These are phyloP conservation scores for Erodium trifolium DNA, from an alignment of 441 rosid genomes.

Conservation along the genomic window DNA sequence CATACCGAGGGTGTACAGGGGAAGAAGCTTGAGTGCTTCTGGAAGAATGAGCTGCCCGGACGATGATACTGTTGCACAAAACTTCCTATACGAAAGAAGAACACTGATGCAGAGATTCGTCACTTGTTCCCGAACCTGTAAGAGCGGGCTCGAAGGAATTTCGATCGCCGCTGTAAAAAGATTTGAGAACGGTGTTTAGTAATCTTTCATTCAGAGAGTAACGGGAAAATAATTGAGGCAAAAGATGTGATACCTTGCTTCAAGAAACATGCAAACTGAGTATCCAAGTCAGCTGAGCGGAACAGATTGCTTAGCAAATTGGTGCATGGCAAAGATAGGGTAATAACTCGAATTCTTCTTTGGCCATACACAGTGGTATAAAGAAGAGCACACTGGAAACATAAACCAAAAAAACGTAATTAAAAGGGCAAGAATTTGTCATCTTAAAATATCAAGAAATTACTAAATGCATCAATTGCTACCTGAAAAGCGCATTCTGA, in stretches of 20 bases:
- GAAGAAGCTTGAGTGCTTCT: constrained; percentile 95
- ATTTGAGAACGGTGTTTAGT: background rate
- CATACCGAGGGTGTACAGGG: constrained; percentile 81
- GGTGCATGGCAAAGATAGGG: constrained; percentile 83
- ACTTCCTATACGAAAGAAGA: constrained; percentile 84
- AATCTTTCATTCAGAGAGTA: background rate
- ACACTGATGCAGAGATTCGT: constrained; percentile 66
- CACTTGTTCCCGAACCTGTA: constrained; percentile 66
- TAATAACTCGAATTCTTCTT: constrained; percentile 89
- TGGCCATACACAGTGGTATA: constrained; percentile 86
- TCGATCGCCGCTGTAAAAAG: constrained; percentile 63
- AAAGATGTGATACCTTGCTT: constrained; percentile 66
- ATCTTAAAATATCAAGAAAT: constrained; percentile 8
- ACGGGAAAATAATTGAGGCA: constrained; percentile 11
- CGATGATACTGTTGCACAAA: constrained; percentile 94
- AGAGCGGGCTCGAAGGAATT: constrained; percentile 59
- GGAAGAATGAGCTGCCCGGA: constrained; percentile 98
- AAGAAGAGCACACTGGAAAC: constrained; percentile 70
- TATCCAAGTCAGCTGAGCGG: constrained; percentile 86
- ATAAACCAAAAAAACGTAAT: constrained; percentile 13
- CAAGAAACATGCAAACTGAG: constrained; percentile 88
- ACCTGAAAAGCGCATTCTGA: constrained; percentile 96
- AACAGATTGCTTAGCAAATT: constrained; percentile 78
- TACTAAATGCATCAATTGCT: constrained; percentile 13
- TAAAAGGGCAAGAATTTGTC: background rate